Percentiles rank a stretch among this genome's conserved stretches.
Conservation (phyloP, 1,284 basidiomycete species). For the Chondrostereum purpureum region DNA sequence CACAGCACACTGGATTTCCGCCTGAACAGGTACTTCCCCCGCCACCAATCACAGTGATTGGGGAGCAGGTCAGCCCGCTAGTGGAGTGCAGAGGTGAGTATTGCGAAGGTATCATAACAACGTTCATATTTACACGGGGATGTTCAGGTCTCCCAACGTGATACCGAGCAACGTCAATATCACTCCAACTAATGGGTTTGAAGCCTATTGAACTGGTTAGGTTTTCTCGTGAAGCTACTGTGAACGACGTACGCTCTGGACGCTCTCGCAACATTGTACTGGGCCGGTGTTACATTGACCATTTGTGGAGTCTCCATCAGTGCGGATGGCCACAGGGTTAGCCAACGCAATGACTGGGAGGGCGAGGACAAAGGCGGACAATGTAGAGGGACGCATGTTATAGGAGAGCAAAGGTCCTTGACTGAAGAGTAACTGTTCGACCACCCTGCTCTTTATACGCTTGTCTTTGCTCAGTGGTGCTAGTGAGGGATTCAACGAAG, state of each 20-base stretch:
- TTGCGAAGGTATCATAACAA: not conserved
- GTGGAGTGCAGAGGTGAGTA: not conserved
- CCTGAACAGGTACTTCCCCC: slow-evolving; percentile 16
- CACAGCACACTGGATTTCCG: slow-evolving; percentile 11
- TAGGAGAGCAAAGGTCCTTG: too few species aligned
- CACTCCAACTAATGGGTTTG: not conserved
- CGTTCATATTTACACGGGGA: slow-evolving; percentile 3
- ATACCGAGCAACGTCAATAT: slow-evolving; percentile 6
- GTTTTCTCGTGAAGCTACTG: slow-evolving; percentile 1
- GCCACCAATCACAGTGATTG: slow-evolving; percentile 17
- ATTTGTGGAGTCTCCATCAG: too few species aligned
- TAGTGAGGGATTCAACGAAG: too few species aligned
- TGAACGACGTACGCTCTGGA: slow-evolving; percentile 3
- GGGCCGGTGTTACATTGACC: slow-evolving; percentile 2
- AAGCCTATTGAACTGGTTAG: not conserved
- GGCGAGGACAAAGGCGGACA: not conserved
- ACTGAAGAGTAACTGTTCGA: too few species aligned
- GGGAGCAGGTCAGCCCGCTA: slow-evolving; percentile 16
- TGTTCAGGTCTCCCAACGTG: slow-evolving; percentile 7
- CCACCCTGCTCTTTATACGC: too few species aligned
- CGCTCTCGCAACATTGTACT: slow-evolving; percentile 1
- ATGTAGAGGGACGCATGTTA: too few species aligned
- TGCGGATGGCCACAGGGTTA: not conserved
- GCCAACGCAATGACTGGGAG: not conserved
- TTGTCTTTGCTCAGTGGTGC: too few species aligned